Evolutionary conservation across 1,284 basidiomycete genomes (phyloP).

Genomic region (Sporisorium graminicola): DNA sequence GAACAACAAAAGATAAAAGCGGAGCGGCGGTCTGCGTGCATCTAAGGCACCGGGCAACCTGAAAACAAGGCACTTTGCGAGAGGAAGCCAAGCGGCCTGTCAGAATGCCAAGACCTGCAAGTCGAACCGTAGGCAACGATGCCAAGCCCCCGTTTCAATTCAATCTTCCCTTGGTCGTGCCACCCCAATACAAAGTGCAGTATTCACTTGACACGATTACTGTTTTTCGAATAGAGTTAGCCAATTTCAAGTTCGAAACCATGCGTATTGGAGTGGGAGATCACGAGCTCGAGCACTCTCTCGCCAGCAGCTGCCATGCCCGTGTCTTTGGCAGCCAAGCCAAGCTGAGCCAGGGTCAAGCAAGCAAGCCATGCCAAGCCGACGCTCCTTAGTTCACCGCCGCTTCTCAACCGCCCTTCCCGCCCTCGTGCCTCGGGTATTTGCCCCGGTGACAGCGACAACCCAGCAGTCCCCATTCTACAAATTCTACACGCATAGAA

Average conservation of each 20-base stretch:
- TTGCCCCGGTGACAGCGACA: background rate
- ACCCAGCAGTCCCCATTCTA: no score
- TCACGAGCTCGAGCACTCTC: slow-evolving; percentile 4
- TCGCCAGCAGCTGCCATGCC: background rate
- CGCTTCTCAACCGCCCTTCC: slow-evolving; percentile 22
- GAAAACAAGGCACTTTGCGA: slow-evolving; percentile 16
- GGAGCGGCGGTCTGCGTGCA: slow-evolving; percentile 35
- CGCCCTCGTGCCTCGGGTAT: slow-evolving; percentile 33
- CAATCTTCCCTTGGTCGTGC: background rate
- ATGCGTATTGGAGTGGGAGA: no score
- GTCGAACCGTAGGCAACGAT: slow-evolving; percentile 38
- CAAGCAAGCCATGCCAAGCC: background rate
- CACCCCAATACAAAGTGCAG: slow-evolving; percentile 5
- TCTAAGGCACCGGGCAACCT: slow-evolving; percentile 16
- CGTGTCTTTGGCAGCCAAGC: no score
- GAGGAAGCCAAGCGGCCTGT: slow-evolving; percentile 15
- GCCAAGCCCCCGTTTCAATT: slow-evolving; percentile 30
- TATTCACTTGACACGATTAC: background rate
- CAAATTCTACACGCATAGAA: no score
- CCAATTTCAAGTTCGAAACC: slow-evolving; percentile 2
- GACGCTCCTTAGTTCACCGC: slow-evolving; percentile 9
- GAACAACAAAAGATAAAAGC: slow-evolving; percentile 5
- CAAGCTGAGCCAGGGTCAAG: background rate
- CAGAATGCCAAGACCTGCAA: slow-evolving; percentile 42
- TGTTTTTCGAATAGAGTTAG: background rate